These are phyloP conservation scores for Gossypium trilobum DNA, from an alignment of 441 rosid species.

Conservation along the genomic window DNA sequence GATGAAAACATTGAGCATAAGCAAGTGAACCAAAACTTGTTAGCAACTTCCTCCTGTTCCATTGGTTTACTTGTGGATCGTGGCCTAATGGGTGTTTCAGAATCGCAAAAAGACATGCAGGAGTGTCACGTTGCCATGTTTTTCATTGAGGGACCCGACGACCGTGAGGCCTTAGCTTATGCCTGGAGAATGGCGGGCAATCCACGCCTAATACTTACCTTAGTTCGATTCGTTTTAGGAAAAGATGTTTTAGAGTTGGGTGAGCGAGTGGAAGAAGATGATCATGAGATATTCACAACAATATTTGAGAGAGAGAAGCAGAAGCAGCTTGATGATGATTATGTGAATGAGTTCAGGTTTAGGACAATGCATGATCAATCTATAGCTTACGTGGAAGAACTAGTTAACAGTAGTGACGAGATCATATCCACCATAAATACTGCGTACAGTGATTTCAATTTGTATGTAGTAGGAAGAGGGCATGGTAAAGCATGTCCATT, in stretches of 20 bases:
- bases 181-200: conserved; percentile 44
- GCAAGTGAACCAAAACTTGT: conserved; percentile 31
- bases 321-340: conserved; percentile 27
- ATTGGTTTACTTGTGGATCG: conserved; percentile 45
- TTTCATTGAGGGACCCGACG: conserved; percentile 42
- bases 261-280: background rate
- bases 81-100: conserved; percentile 21
- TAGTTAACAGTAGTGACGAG: conserved; percentile 11
- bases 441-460: conserved; percentile 1
- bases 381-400: conserved; percentile 24
- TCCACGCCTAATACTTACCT: conserved; percentile 22
- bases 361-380: conserved; percentile 22
- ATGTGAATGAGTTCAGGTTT: conserved; percentile 30
- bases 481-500: background rate
- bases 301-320: background rate
- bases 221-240: conserved; percentile 32
- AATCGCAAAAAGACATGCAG: background rate
- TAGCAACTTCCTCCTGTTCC: conserved; percentile 34
- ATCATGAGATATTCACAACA: background rate
- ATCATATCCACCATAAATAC: background rate
- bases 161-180: conserved; percentile 48
- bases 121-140: conserved; percentile 25
- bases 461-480: conserved; percentile 17
- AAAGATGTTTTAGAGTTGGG: conserved; percentile 4
- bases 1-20: conserved; percentile 29